Conservation (phyloP, 768 basidiomycete species). For the Pleurotus sapidus region DNA sequence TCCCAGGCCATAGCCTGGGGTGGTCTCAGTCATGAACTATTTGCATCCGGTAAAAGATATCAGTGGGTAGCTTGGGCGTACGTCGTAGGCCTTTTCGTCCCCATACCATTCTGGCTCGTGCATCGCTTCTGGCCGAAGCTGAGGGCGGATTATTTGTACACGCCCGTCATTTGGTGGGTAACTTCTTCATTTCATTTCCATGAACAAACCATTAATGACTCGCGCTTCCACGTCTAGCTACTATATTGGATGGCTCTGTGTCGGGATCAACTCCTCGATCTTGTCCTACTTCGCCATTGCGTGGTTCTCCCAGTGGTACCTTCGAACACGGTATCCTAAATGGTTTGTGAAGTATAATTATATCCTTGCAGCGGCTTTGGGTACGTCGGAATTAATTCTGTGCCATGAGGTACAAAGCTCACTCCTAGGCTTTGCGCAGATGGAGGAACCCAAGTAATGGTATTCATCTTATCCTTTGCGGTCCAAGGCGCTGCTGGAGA, state of each 20-base stretch:
- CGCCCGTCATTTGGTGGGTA: conserved; percentile 40
- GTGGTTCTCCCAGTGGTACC: conserved; percentile 44
- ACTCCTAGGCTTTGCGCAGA: neutral
- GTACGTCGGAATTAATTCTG: conserved; percentile 10
- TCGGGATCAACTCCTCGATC: conserved; percentile 47
- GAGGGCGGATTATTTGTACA: conserved; percentile 44
- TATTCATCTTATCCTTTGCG: conserved; percentile 47
- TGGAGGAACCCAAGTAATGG: conserved; percentile 43
- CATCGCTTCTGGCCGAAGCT: conserved; percentile 43
- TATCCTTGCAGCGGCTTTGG: conserved; percentile 35
- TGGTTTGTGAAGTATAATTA: conserved; percentile 48
- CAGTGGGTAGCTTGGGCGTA: conserved; percentile 49
- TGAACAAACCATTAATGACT: neutral
- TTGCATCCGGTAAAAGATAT: conserved; percentile 41
- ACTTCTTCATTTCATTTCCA: neutral
- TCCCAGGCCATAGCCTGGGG: conserved; percentile 53
- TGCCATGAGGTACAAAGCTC: neutral
- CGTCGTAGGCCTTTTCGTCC: conserved; percentile 45
- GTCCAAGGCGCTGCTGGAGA: conserved; percentile 51
- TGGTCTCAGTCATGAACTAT: conserved; percentile 39
- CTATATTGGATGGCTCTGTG: conserved; percentile 47
- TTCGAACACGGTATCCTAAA: conserved; percentile 39
- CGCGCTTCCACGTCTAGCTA: conserved; percentile 23
- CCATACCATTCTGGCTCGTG: conserved; percentile 51
- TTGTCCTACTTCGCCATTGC: conserved; percentile 38